Evolutionary conservation across 2,329 filamentous ascomycete species (phyloP), one percentile per base, ranked within the genome.

Genomic region (Verticillium tricorpus): DNA sequence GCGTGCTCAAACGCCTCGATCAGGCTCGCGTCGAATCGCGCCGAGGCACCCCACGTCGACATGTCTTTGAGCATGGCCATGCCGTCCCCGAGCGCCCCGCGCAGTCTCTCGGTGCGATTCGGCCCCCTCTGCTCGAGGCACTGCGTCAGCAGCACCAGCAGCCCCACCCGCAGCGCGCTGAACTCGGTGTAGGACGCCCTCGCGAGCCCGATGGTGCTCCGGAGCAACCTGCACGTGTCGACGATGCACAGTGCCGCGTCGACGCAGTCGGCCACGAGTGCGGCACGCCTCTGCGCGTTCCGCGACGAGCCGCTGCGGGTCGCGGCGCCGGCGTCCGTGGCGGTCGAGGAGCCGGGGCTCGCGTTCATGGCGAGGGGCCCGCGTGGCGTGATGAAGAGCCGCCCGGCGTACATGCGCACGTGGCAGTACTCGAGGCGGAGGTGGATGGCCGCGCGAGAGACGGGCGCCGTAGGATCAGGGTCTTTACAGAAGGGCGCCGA

Each of bases 131-230:
- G 71, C 50, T 73, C 73, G 40, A 77, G 67, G 55, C 74, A 77
- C 57, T 77, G 75, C 2, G 75, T 75, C 35, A 76, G 75, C 56
- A 77, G 72, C 32, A 84, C 82, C 2, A 85, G 73, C 6, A 85
- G 71, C 9, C 82, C 82, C 11, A 81, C 82, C 52, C 82, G 81
- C 58, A 81, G 84, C 3, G 82, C 80, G 67, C 80, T 83, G 67
- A 84, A 85, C 64, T 85, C 82, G 3, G 81, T 83, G 66, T 84
- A 85, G 0, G 81, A 83, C 2, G 82, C 80, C 34, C 81, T 77
- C 6, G 82, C 82, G 59, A 85, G 79, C 17, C 82, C 82, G 15
- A 80, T 78, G n/a, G 78, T 80, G 55, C 78, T 78, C 45, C 79
- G 77, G 5, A 85, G 76, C 4, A 79, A 71, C 50, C 78, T 78